Evolutionary conservation across 371 early-diverging fungal species (phyloP).

Genomic region (Circinella umbellata): DNA sequence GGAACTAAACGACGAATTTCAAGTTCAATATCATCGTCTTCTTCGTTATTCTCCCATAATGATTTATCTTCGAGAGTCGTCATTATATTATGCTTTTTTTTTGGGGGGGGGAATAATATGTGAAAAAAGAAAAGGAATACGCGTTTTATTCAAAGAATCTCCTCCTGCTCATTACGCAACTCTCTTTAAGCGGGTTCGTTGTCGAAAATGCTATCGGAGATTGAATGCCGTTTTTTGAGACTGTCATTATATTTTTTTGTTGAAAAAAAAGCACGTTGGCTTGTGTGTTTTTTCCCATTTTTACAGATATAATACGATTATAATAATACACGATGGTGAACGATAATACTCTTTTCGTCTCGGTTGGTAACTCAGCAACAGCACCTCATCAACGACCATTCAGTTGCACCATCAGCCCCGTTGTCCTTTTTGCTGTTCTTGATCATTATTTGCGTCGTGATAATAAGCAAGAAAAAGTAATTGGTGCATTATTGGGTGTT

Average conservation of each 20-base stretch:
- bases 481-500: constrained; percentile 88
- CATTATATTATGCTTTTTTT: constrained; percentile 33
- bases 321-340: background rate
- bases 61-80: constrained; percentile 73
- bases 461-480: constrained; percentile 80
- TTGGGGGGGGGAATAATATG: constrained; percentile 1
- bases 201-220: too few species aligned
- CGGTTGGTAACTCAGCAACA: constrained; percentile 40
- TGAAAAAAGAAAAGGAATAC: constrained; percentile 11
- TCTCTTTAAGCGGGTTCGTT: too few species aligned
- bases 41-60: constrained; percentile 63
- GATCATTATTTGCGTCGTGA: constrained; percentile 91
- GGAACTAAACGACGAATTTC: constrained; percentile 89
- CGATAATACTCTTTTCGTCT: constrained; percentile 33
- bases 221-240: too few species aligned
- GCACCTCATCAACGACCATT: constrained; percentile 63
- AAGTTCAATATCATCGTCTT: constrained; percentile 80
- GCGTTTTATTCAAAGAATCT: too few species aligned
- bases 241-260: too few species aligned
- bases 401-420: constrained; percentile 75
- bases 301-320: background rate
- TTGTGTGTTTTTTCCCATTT: too few species aligned
- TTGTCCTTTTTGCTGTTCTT: constrained; percentile 90
- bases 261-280: too few species aligned
- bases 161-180: too few species aligned